These are phyloP conservation scores for Suillus discolor DNA, from an alignment of 768 basidiomycete species.

Conservation along the genomic window DNA sequence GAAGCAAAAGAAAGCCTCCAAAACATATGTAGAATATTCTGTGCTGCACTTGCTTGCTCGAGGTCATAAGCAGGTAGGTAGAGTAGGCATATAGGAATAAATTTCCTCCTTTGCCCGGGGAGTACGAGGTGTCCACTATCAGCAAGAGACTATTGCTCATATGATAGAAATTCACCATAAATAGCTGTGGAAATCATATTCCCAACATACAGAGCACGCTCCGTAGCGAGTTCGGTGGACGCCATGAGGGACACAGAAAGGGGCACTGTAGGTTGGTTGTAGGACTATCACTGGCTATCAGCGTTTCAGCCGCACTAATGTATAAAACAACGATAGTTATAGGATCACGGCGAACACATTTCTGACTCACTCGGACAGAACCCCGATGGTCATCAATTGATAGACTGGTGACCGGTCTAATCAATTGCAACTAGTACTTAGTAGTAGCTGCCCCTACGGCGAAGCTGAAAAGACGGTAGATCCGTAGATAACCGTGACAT, in stretches of 20 bases:
- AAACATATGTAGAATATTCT: background rate
- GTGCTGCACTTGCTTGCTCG: background rate
- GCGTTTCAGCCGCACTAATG: background rate
- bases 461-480: too few relatives aligned
- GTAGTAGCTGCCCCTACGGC: too few relatives aligned
- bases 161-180: background rate
- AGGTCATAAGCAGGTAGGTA: background rate
- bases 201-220: background rate
- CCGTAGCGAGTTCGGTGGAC: background rate
- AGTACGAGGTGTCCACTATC: background rate
- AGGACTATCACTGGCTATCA: too few relatives aligned
- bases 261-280: background rate
- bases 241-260: background rate
- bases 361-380: too few relatives aligned
- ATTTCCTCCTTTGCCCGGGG: background rate
- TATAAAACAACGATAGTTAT: too few relatives aligned
- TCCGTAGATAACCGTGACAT: too few relatives aligned
- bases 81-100: background rate
- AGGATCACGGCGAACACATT: too few relatives aligned
- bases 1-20: conserved; percentile 15
- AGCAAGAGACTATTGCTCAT: background rate
- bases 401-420: too few relatives aligned
- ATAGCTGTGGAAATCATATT: background rate
- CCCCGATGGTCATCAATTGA: too few relatives aligned
- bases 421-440: too few relatives aligned